Evolutionary conservation across 2,329 filamentous ascomycete genomes (phyloP).

Genomic region (Zopfia rhizophila): DNA sequence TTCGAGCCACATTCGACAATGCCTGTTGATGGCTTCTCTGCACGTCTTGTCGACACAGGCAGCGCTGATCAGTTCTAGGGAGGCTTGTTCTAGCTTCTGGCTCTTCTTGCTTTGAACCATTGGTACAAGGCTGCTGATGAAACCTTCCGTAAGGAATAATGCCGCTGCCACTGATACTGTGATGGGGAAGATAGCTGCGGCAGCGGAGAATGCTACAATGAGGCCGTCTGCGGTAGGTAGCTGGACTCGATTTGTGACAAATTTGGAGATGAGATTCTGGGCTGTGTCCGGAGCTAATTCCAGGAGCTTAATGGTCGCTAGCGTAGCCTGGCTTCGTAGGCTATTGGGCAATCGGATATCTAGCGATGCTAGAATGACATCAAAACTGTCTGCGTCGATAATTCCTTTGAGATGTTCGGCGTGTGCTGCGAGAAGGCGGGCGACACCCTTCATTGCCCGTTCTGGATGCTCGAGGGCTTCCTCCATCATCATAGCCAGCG

Average conservation of each 20-base stretch:
- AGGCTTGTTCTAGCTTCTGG: constrained; percentile 84
- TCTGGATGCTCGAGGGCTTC: constrained; percentile 80
- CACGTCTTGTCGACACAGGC: constrained; percentile 88
- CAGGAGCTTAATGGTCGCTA: constrained; percentile 85
- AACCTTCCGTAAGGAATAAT: constrained; percentile 89
- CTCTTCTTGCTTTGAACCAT: constrained; percentile 85
- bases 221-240: constrained; percentile 87
- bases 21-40: constrained; percentile 83
- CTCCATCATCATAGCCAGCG: constrained; percentile 90
- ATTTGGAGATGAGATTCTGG: constrained; percentile 74
- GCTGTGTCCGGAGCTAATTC: constrained; percentile 79
- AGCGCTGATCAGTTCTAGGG: constrained; percentile 88
- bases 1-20: constrained; percentile 88
- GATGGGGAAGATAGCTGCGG: constrained; percentile 86
- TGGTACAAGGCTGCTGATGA: constrained; percentile 79
- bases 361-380: constrained; percentile 85
- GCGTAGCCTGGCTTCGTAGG: constrained; percentile 81
- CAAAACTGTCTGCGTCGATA: constrained; percentile 79
- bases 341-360: constrained; percentile 81
- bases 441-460: constrained; percentile 69
- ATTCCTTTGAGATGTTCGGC: constrained; percentile 65
- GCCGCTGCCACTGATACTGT: constrained; percentile 77
- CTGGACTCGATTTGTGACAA: constrained; percentile 77
- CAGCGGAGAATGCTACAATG: constrained; percentile 93
- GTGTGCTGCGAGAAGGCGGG: constrained; percentile 67